These are phyloP conservation scores for Annona cherimola DNA, from an alignment of 164 flowering plant genomes.

Conservation along the genomic window DNA sequence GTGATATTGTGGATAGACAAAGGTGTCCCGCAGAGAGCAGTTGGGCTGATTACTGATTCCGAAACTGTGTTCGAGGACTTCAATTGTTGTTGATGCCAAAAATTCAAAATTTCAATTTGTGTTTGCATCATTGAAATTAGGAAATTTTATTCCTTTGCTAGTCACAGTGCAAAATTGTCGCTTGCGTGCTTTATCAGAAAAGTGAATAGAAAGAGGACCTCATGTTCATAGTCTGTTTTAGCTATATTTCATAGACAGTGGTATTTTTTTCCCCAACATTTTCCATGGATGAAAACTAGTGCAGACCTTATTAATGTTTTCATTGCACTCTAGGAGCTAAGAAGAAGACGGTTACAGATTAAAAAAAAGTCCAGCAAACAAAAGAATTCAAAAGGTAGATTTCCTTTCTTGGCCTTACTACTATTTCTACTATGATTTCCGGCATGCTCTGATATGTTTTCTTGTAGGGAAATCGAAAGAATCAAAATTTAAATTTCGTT, in stretches of 20 bases:
- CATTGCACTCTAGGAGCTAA: conserved; percentile 39
- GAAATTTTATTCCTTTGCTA: too few species aligned
- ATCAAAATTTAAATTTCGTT: conserved; percentile 26
- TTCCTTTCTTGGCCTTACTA: not conserved
- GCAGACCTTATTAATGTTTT: not conserved
- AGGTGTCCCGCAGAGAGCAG: too few species aligned
- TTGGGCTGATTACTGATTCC: too few species aligned
- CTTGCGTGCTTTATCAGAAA: not conserved
- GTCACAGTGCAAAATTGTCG: not conserved
- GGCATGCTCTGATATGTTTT: too few species aligned
- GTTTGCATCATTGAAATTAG: too few species aligned
- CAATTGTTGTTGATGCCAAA: too few species aligned
- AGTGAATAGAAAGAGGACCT: not conserved
- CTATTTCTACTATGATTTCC: too few species aligned
- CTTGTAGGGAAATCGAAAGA: conserved; percentile 20
- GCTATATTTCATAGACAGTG: too few species aligned
- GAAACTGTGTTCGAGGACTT: too few species aligned
- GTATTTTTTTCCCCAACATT: not conserved
- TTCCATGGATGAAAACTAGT: not conserved
- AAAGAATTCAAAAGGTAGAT: conserved; percentile 36
- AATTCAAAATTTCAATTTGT: too few species aligned
- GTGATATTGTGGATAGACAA: too few species aligned
- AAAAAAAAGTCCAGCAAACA: conserved; percentile 33
- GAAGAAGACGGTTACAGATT: conserved; percentile 43
- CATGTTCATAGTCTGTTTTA: too few species aligned